Conservation (phyloP, 257 asterid genomes). For the Catharanthus roseus region DNA sequence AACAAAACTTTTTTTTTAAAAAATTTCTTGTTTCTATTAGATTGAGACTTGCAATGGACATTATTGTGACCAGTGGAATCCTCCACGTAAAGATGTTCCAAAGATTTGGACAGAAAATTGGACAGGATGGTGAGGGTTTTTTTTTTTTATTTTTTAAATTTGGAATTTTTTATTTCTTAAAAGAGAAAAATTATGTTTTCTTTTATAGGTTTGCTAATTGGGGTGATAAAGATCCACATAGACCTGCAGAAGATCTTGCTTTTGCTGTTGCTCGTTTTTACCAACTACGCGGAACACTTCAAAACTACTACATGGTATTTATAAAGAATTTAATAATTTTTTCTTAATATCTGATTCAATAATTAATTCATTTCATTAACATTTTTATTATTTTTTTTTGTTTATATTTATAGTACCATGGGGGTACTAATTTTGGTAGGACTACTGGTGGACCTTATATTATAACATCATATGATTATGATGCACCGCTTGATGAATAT, state of each 20-base stretch:
- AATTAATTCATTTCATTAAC: neutral
- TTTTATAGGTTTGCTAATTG: constrained; percentile 32
- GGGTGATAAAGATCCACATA: constrained; percentile 64
- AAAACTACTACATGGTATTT: constrained; percentile 77
- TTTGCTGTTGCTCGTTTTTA: constrained; percentile 91
- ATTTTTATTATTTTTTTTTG: neutral
- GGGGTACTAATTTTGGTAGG: constrained; percentile 96
- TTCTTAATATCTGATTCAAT: neutral
- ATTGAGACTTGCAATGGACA: constrained; percentile 84
- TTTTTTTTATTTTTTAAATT: too few relatives aligned
- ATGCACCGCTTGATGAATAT: constrained; percentile 94
- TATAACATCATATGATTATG: constrained; percentile 87
- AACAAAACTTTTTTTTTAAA: too few relatives aligned
- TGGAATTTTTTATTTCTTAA: too few relatives aligned
- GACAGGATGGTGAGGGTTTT: constrained; percentile 89
- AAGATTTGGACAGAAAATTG: constrained; percentile 95
- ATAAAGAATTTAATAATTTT: neutral
- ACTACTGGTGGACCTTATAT: constrained; percentile 93
- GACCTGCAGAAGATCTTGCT: constrained; percentile 89
- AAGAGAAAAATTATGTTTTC: too few relatives aligned
- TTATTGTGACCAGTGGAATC: constrained; percentile 78
- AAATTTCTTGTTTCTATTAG: constrained; percentile 39
- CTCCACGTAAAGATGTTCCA: constrained; percentile 59
- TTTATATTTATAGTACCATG: constrained; percentile 62
- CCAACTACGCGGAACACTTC: constrained; percentile 88